Conservation (phyloP, 257 asterid genomes). For the Solanum tarapatanum region DNA sequence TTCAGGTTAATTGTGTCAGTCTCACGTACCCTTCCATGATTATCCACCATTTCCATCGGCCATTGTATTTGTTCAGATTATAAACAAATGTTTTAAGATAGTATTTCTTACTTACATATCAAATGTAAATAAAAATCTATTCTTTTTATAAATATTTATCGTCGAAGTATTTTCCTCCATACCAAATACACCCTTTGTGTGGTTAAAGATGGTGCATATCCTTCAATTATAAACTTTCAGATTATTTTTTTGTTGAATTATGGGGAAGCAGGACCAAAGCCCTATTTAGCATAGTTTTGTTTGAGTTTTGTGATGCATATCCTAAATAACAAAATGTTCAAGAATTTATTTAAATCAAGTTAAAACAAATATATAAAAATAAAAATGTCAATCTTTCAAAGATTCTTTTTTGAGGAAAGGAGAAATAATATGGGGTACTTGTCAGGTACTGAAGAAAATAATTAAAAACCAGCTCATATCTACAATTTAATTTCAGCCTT, state of each 20-base stretch:
- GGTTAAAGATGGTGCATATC: slow-evolving; percentile 15
- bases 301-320: not conserved
- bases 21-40: not conserved
- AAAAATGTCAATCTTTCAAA: not conserved
- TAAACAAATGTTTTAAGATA: not conserved
- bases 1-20: not conserved
- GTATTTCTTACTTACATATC: too few relatives aligned
- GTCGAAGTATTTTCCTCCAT: not conserved
- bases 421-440: not conserved
- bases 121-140: too few relatives aligned
- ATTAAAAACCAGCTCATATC: not conserved
- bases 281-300: not conserved
- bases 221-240: not conserved
- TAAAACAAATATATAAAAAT: not conserved
- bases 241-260: not conserved
- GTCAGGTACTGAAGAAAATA: not conserved
- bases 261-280: not conserved
- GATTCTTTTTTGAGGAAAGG: not conserved
- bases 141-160: not conserved
- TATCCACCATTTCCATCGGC: not conserved
- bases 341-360: not conserved
- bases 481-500: not conserved
- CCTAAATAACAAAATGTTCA: not conserved
- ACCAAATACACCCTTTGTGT: not conserved
- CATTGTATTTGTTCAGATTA: not conserved